These are phyloP conservation scores for Phanerochaete sordida DNA, from an alignment of 768 basidiomycete species.

Conservation along the genomic window DNA sequence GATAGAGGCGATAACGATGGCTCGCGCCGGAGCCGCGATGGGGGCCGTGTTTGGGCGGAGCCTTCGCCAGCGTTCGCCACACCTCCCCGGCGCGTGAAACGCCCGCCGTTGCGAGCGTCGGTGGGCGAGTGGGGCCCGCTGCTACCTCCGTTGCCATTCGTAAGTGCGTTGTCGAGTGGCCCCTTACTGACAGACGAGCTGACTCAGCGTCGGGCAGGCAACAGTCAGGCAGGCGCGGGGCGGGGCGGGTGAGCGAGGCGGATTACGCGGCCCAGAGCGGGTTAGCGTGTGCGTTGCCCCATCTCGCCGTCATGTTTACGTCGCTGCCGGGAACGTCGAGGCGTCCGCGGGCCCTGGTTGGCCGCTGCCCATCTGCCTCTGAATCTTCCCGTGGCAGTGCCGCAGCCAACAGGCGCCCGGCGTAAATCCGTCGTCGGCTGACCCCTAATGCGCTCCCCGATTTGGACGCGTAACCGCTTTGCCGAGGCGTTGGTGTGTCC, in stretches of 20 bases:
- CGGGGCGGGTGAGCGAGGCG: not conserved
- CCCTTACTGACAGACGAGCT: not conserved
- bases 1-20: not conserved
- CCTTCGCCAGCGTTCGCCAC: not conserved
- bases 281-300: not conserved
- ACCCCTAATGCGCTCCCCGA: not conserved
- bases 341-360: not conserved
- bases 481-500: not conserved
- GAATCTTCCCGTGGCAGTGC: not conserved
- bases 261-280: not conserved
- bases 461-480: not conserved
- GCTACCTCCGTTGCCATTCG: not conserved
- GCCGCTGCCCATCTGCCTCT: not conserved
- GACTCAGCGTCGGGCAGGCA: not conserved
- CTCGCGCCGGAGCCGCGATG: not conserved
- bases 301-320: slow-evolving; percentile 1
- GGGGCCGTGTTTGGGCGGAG: not conserved
- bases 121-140: not conserved
- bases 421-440: not conserved
- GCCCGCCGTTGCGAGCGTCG: not conserved
- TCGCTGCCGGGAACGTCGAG: not conserved
- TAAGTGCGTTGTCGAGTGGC: too few species aligned
- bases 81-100: not conserved
- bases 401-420: not conserved
- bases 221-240: not conserved